Percentiles rank a stretch among this genome's conserved stretches.
Conservation (phyloP, 2,329 filamentous ascomycete species). For the Ceratocystis ficicola region DNA sequence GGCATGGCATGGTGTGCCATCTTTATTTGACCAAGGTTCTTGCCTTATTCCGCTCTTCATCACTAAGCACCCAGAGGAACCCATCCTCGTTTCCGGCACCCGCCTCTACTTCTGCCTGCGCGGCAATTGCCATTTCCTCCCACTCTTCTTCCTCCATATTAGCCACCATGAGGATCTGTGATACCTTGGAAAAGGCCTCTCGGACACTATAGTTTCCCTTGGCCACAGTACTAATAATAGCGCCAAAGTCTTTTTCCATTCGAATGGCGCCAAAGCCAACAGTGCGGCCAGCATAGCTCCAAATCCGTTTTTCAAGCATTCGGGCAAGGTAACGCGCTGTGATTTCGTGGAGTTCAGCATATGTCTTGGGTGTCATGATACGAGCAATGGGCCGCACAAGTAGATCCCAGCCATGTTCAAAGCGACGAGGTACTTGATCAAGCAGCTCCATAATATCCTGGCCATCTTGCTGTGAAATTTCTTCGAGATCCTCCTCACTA, state of each 20-base stretch:
- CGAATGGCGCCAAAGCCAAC: conserved; percentile 72
- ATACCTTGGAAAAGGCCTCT: conserved; percentile 62
- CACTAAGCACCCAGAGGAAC: conserved; percentile 58
- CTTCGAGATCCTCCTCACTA: conserved; percentile 47
- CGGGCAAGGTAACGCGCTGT: conserved; percentile 64
- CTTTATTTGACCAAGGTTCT: conserved; percentile 48
- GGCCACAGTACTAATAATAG: conserved; percentile 56
- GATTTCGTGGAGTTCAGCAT: conserved; percentile 59
- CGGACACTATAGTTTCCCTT: conserved; percentile 64
- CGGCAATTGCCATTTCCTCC: conserved; percentile 52
- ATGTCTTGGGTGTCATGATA: conserved; percentile 67
- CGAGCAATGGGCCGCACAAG: conserved; percentile 76
- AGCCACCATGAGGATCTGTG: conserved; percentile 72
- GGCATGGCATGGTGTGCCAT: not conserved
- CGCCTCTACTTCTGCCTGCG: not conserved
- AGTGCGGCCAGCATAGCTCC: conserved; percentile 64
- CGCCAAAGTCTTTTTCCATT: conserved; percentile 72
- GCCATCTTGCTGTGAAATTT: conserved; percentile 39
- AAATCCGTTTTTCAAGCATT: conserved; percentile 77
- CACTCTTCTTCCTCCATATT: conserved; percentile 96
- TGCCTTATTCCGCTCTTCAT: conserved; percentile 61
- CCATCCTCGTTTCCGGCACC: conserved; percentile 40
- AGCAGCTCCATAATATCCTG: conserved; percentile 39
- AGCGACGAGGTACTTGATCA: conserved; percentile 65
- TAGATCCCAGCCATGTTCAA: conserved; percentile 73